phyloP scores from a whole-genome alignment of 2,329 filamentous ascomycete genomes.

The Stachybotrys chartarum region DNA sequence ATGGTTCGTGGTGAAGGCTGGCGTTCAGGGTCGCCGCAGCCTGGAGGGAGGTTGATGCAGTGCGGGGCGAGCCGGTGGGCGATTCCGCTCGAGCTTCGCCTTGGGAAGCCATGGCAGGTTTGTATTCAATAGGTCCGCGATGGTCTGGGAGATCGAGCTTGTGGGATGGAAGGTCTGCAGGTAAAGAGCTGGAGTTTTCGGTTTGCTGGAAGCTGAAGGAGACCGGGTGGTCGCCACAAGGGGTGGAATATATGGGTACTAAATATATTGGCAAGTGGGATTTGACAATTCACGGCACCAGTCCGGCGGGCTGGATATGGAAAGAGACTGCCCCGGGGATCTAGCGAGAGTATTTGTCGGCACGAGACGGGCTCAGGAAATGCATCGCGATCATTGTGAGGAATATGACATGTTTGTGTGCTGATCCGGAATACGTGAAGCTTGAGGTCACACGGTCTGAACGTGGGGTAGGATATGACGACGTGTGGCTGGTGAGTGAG shows the following conservation, averaged over 20 bases:
- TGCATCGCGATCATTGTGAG: slow-evolving; percentile 7
- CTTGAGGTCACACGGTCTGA: slow-evolving; percentile 10
- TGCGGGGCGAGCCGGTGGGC: slow-evolving; percentile 55
- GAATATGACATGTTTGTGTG: slow-evolving; percentile 11
- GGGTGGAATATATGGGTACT: neutral
- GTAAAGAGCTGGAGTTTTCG: neutral
- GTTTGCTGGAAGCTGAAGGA: no score
- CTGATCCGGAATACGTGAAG: slow-evolving; percentile 8
- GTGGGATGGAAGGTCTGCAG: neutral
- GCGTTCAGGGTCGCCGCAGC: slow-evolving; percentile 74
- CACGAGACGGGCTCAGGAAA: neutral
- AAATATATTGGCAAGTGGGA: neutral
- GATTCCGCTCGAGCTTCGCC: slow-evolving; percentile 33
- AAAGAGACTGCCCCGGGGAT: neutral
- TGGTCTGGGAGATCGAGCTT: no score
- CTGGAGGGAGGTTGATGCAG: slow-evolving; percentile 63
- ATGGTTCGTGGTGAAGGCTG: slow-evolving; percentile 60
- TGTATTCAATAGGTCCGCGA: no score
- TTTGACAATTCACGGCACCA: neutral
- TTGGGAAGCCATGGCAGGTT: slow-evolving; percentile 20
- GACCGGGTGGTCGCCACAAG: no score
- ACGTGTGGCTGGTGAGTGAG: neutral
- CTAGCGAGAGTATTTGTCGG: neutral
- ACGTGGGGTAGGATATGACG: neutral
- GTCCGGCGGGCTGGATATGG: neutral